Base-by-base conservation (phyloP, 2,329 filamentous ascomycete genomes). In the Talaromyces sp. region DNA sequence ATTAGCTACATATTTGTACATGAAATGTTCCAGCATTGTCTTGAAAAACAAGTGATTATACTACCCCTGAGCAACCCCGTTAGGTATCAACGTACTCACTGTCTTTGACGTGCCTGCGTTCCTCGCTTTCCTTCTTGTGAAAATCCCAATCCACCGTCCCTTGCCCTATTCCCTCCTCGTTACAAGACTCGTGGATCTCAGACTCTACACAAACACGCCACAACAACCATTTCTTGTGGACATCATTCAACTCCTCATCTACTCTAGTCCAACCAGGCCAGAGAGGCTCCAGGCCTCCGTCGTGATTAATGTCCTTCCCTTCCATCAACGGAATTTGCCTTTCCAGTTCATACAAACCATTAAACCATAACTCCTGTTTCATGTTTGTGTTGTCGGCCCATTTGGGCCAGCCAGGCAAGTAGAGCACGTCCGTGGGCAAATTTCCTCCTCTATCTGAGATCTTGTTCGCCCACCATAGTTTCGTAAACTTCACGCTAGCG, bases 201-300 rank as follows among this genome's bases (percentile, higher is more conserved):
- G 19, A 22, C 5, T 22, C 11, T 19, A 10, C 28, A 13, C 15
- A 25, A 45, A n/a, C 28, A 45, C 19, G 22, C 25, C 1, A 10
- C 31, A 25, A 2, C 40, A 54, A 17, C n/a, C 35, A 15, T 2
- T 25, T 33, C 33, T 13, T 56, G 21, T 48, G 13, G 2, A 9
- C 13, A 8, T 25, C 19, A 45, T 25, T 36, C 39, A 35, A 15
- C 3, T 31, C 22, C 39, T 54, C 52, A 4, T n/a, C 11, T 0
- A 17, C 17, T 22, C 13, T 43, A 35, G 52, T 25, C 52, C 52
- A 54, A 45, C 33, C 15, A 21, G 53, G 53, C 53, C 53, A 56
- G 1, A 25, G 5, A 17, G 53, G 53, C 17, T 48, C 33, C 17
- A 51, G 10, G 8, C 31, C 48, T 9, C 48, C 31, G 15, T 35